Percentiles rank a stretch among this genome's conserved stretches.
Evolutionary conservation across 2,329 filamentous ascomycete species (phyloP).

Genomic region (Hirsutella rhossiliensis): DNA sequence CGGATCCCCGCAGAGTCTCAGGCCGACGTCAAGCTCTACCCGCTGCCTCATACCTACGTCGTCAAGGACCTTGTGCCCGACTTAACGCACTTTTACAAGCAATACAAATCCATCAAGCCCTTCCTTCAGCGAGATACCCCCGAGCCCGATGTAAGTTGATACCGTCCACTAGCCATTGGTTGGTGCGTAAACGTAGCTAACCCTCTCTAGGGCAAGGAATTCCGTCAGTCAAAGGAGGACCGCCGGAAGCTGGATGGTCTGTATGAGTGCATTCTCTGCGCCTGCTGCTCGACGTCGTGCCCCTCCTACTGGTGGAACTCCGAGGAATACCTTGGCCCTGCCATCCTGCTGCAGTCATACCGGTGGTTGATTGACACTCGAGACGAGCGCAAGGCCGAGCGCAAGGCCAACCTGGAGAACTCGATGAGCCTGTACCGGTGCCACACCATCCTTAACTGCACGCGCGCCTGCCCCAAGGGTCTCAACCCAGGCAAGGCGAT

Average conservation of each 20-base stretch:
- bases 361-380: slow-evolving; percentile 92
- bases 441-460: slow-evolving; percentile 99
- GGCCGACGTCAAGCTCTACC: slow-evolving; percentile 88
- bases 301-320: slow-evolving; percentile 99
- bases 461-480: slow-evolving; percentile 94
- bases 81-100: slow-evolving; percentile 98
- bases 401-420: slow-evolving; percentile 89
- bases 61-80: slow-evolving; percentile 98
- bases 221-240: slow-evolving; percentile 81
- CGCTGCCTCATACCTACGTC: slow-evolving; percentile 94
- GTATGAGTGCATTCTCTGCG: slow-evolving; percentile 98
- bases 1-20: slow-evolving; percentile 77
- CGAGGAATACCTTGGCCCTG: slow-evolving; percentile 95
- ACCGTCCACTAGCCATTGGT: background rate
- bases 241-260: slow-evolving; percentile 95
- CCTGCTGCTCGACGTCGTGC: slow-evolving; percentile 97
- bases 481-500: slow-evolving; percentile 92
- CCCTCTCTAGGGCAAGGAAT: slow-evolving; percentile 64
- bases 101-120: slow-evolving; percentile 99
- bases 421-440: slow-evolving; percentile 98
- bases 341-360: slow-evolving; percentile 94
- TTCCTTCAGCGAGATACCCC: slow-evolving; percentile 89
- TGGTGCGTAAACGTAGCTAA: slow-evolving; percentile 2
- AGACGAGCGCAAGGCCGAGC: slow-evolving; percentile 78
- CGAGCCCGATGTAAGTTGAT: slow-evolving; percentile 59